Base-by-base conservation (phyloP, 257 asterid genomes). In the Fraxinus pennsylvanica region DNA sequence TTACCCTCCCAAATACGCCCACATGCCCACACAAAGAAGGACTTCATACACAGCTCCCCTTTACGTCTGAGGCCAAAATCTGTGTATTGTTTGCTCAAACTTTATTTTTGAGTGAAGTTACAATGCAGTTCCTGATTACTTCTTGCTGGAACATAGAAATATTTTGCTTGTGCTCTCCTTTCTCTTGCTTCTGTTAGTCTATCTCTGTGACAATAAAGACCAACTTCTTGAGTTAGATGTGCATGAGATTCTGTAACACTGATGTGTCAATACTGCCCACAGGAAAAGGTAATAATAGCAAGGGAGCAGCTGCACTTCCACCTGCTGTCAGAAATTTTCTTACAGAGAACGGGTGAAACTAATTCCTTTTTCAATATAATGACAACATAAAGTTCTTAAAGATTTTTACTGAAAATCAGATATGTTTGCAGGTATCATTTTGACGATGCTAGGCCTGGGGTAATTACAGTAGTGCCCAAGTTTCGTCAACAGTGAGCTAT, bases 251-350 rank as follows among this genome's bases (percentile, higher is more conserved):
- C 67, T 32, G 8, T 68, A 19, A 63, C 19, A 76, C 32, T 72
- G 33, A 29, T 63, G 17, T 82, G 19, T 13, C 5, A 71, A 61
- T 70, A 45, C 74, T 65, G 73, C 12, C 65, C 32, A 74, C 95
- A 94, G 97, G 98, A 72, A 92, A 86, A 81, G 98, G 98, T 57
- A 94, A 86, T 75, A 96, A 94, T 78, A 92, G 98, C 82, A 87
- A 88, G 74, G 97, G 93, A 76, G 88, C 84, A 78, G 92, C 95
- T 85, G 88, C 97, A 29, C 92, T 94, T 74, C 98, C 97, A 27
- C 69, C 92, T 36, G 92, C 94, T 47, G 74, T 92, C 76, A 92
- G 92, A 85, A 86, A 87, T 88, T 94, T 89, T 82, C 94, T 94
- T 65, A 80, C 63, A 54, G 92, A 87, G 77, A 92, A 92, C 22